Conservation (phyloP, 352 stramenopile species). For the Blastocystis sp. region DNA sequence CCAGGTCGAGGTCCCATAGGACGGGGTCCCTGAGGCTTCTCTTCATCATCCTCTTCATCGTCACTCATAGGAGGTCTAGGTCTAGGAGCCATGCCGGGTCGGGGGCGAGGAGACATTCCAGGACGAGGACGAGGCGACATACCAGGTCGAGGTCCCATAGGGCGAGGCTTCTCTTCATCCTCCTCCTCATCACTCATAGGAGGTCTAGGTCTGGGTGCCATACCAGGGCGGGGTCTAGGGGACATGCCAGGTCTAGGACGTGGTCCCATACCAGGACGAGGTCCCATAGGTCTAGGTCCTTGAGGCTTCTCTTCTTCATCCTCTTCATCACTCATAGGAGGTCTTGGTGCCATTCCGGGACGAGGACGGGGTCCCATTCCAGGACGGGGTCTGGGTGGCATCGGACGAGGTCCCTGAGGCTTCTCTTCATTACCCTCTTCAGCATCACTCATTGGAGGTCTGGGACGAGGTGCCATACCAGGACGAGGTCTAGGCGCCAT, state of each 20-base stretch:
- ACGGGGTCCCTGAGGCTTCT: neutral
- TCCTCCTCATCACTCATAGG: neutral
- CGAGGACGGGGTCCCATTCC: slow-evolving; percentile 39
- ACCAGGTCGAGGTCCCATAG: slow-evolving; percentile 18
- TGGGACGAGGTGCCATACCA: slow-evolving; percentile 12
- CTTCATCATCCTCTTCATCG: neutral
- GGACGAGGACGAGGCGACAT: slow-evolving; percentile 12
- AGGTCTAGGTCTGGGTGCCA: slow-evolving; percentile 21
- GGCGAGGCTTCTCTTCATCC: slow-evolving; percentile 2
- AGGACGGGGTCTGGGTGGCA: slow-evolving; percentile 20
- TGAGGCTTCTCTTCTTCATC: neutral
- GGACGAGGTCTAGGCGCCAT: neutral
- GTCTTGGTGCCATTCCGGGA: slow-evolving; percentile 1
- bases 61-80: slow-evolving; percentile 2
- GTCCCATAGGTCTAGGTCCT: slow-evolving; percentile 11
- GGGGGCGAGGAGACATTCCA: neutral
- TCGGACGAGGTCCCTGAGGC: neutral
- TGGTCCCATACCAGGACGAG: slow-evolving; percentile 22
- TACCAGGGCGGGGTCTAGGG: neutral
- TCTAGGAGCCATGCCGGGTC: neutral
- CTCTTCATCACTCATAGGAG: neutral
- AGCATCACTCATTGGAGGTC: slow-evolving; percentile 1
- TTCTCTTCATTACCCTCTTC: neutral
- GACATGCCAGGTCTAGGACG: slow-evolving; percentile 25
- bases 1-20: neutral